Conservation (phyloP, 768 basidiomycete species). For the Amanita phalloides region DNA sequence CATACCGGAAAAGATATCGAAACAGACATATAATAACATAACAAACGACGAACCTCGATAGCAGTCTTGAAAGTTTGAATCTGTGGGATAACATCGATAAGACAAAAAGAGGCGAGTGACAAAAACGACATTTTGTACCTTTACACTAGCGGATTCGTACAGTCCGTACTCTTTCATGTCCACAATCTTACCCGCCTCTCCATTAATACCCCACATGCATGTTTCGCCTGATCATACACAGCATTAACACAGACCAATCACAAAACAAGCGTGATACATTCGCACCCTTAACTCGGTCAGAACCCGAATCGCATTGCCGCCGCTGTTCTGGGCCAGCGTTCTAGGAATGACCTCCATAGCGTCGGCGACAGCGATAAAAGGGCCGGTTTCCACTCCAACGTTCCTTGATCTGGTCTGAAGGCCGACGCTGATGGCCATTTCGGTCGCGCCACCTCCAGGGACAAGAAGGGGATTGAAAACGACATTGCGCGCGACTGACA, state of each 20-base stretch:
- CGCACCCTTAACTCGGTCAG: slow-evolving; percentile 87
- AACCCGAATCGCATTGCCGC: slow-evolving; percentile 89
- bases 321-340: slow-evolving; percentile 89
- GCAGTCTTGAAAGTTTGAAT: slow-evolving; percentile 97
- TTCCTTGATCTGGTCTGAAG: slow-evolving; percentile 65
- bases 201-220: slow-evolving; percentile 94
- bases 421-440: slow-evolving; percentile 94
- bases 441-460: slow-evolving; percentile 94
- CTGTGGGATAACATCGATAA: slow-evolving; percentile 20
- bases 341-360: slow-evolving; percentile 97
- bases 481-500: slow-evolving; percentile 94
- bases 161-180: slow-evolving; percentile 94
- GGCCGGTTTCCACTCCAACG: slow-evolving; percentile 86
- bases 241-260: slow-evolving; percentile 7
- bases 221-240: slow-evolving; percentile 62
- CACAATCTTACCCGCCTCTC: slow-evolving; percentile 90
- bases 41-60: slow-evolving; percentile 43
- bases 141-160: slow-evolving; percentile 94
- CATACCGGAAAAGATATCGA: not conserved
- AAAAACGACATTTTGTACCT: slow-evolving; percentile 30
- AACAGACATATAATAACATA: not conserved
- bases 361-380: slow-evolving; percentile 86
- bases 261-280: slow-evolving; percentile 1
- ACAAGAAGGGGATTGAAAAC: slow-evolving; percentile 92
- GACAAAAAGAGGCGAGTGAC: not conserved